These are phyloP conservation scores for Lasiosphaeris hirsuta DNA, from an alignment of 495 filamentous ascomycete genomes.

Conservation along the genomic window DNA sequence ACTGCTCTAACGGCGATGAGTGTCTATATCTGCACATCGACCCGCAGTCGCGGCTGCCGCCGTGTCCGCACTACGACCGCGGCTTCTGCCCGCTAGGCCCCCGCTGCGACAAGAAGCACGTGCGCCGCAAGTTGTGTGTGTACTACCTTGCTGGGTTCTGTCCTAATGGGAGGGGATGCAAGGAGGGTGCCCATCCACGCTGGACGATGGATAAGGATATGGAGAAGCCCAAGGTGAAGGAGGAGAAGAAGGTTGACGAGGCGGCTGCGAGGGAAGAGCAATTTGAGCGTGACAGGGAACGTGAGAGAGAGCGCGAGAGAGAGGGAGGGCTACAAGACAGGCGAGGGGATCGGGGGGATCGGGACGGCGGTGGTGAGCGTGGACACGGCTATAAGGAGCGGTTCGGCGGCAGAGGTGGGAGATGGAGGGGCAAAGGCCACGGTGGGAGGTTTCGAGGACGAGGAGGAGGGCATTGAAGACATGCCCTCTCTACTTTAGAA, in stretches of 20 bases:
- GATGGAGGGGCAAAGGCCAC: slow-evolving; percentile 31
- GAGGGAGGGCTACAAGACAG: slow-evolving; percentile 14
- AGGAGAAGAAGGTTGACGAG: slow-evolving; percentile 54
- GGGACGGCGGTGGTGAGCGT: slow-evolving; percentile 27
- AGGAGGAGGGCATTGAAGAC: slow-evolving; percentile 13
- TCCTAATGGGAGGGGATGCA: slow-evolving; percentile 71
- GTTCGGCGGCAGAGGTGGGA: slow-evolving; percentile 31
- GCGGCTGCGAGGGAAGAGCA: slow-evolving; percentile 45
- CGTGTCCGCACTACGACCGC: slow-evolving; percentile 92
- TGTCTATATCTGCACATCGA: slow-evolving; percentile 95
- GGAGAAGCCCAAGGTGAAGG: slow-evolving; percentile 65
- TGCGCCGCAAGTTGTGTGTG: slow-evolving; percentile 69
- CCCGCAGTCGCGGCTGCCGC: slow-evolving; percentile 71
- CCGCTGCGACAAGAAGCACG: slow-evolving; percentile 80
- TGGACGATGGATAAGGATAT: slow-evolving; percentile 64
- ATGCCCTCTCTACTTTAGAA: too few species aligned
- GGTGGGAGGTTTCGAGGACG: slow-evolving; percentile 23
- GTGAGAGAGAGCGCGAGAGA: slow-evolving; percentile 14
- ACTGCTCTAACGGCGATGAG: slow-evolving; percentile 94
- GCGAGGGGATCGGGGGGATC: slow-evolving; percentile 26
- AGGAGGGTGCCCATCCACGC: slow-evolving; percentile 73
- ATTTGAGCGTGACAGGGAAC: slow-evolving; percentile 14
- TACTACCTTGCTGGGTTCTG: slow-evolving; percentile 95
- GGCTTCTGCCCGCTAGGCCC: slow-evolving; percentile 93
- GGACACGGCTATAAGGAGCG: slow-evolving; percentile 34